These are phyloP conservation scores for Zopfochytrium polystomum DNA, from an alignment of 371 early-diverging fungal species.

Conservation along the genomic window DNA sequence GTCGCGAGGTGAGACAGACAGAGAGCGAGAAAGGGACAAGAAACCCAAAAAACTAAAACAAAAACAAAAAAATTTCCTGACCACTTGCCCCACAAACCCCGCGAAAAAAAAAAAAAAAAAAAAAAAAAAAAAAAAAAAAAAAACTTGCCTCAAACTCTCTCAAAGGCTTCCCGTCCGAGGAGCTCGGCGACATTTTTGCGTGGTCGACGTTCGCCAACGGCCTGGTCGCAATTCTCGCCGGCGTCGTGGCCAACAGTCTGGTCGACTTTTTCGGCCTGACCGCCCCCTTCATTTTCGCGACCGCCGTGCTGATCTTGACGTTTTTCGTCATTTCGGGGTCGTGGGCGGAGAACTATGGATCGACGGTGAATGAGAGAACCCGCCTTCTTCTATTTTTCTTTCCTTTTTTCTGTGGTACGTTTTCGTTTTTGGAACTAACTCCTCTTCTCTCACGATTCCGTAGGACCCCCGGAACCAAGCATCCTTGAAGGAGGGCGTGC, in stretches of 20 bases:
- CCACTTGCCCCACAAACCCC: too few relatives aligned
- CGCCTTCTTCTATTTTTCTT: too few relatives aligned
- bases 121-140: too few relatives aligned
- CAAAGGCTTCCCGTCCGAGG: slow-evolving; percentile 53
- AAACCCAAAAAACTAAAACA: too few relatives aligned
- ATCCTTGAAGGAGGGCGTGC: slow-evolving; percentile 2
- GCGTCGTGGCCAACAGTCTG: slow-evolving; percentile 60
- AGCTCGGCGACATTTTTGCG: slow-evolving; percentile 68
- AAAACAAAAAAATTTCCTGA: too few relatives aligned
- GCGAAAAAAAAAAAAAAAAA: too few relatives aligned
- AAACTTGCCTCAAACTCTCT: neutral
- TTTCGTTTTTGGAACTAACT: neutral
- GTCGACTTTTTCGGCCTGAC: slow-evolving; percentile 56
- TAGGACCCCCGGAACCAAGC: neutral
- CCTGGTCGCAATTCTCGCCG: slow-evolving; percentile 65
- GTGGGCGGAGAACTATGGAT: slow-evolving; percentile 76
- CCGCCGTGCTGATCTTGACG: slow-evolving; percentile 49
- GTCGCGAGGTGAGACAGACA: slow-evolving; percentile 38
- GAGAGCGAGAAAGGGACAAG: neutral
- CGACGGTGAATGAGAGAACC: neutral
- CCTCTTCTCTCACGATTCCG: neutral
- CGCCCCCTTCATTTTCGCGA: slow-evolving; percentile 63
- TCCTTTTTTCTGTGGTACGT: neutral
- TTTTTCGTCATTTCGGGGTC: slow-evolving; percentile 47
- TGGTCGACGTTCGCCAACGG: slow-evolving; percentile 68